Evolutionary conservation across 164 flowering plant species (phyloP), one percentile per base, ranked within the genome.

Genomic region (Litsea cubeba): DNA sequence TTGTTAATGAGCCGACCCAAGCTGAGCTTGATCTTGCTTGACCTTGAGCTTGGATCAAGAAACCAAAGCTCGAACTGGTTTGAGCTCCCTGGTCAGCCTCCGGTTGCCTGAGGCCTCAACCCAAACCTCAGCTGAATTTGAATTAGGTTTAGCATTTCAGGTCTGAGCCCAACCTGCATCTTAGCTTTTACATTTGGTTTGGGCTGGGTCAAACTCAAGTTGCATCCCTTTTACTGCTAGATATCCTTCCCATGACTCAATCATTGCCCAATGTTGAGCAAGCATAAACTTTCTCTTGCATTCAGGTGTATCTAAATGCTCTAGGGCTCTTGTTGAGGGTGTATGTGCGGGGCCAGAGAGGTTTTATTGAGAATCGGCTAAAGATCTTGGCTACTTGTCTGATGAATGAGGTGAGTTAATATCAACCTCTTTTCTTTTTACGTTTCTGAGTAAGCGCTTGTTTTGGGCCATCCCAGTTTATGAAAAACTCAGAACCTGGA

Each of bases 241-340:
- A 54, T 17, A 54, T 2, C 60, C 60, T 20, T 5, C 7, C n/a
- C 20, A 54, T 17, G 60, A 54, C 17, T 54, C 46, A 40, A 40
- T 40, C 46, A 40, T 40, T 40, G 46, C n/a, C n/a, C 60, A 15
- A 5, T 3, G 18, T 74, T 7, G 23, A 49, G 50, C 68, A 28
- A 64, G 3, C 50, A 17, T 22, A 28, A 26, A 50, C 14, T 62
- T 35, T 40, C 26, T 75, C 67, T 54, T 79, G 28, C 60, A 54
- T 75, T 70, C 75, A 95, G 99, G 99, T 95, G 26, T 91, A 84
- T 81, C 74, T 93, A 76, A 92, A 91, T 84, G 97, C 95, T 77
- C 67, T 88, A 57, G 96, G 95, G 23, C 80, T 95, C 85, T 74
- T 93, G 62, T 73, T 95, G 81, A 89, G 99, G 51, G 69, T 89